Conservation (phyloP, 1,284 basidiomycete genomes). For the Boletus holoroseus region DNA sequence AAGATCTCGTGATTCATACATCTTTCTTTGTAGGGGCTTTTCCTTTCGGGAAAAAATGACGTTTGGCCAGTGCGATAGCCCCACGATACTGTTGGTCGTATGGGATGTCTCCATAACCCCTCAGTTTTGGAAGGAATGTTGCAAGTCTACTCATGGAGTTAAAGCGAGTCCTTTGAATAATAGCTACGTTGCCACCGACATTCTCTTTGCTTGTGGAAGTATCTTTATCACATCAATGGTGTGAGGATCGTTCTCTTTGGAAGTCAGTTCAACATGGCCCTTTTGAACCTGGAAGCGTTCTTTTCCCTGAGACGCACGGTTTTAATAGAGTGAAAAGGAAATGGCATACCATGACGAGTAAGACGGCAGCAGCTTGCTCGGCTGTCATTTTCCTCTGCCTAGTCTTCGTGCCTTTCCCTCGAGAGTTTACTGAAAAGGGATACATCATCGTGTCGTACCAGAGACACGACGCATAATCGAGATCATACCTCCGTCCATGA, state of each 20-base stretch:
- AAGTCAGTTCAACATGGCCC: slow-evolving; percentile 25
- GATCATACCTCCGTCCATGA: slow-evolving; percentile 25
- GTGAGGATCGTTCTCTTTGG: slow-evolving; percentile 17
- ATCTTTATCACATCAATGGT: slow-evolving; percentile 24
- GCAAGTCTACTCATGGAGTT: slow-evolving; percentile 23
- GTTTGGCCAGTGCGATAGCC: slow-evolving; percentile 28
- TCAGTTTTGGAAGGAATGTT: slow-evolving; percentile 29
- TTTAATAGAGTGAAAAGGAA: not conserved
- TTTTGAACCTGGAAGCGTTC: slow-evolving; percentile 23
- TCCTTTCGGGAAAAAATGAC: slow-evolving; percentile 30
- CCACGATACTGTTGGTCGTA: slow-evolving; percentile 29
- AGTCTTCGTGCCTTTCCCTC: slow-evolving; percentile 21
- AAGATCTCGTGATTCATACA: slow-evolving; percentile 10
- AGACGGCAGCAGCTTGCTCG: slow-evolving; percentile 25
- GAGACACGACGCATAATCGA: not conserved
- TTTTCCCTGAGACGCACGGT: not conserved
- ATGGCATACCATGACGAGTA: slow-evolving; percentile 20
- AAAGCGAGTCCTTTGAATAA: not conserved
- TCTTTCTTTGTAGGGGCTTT: slow-evolving; percentile 25
- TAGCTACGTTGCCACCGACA: slow-evolving; percentile 13
- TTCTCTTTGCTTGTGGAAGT: slow-evolving; percentile 26
- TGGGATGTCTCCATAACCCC: slow-evolving; percentile 29
- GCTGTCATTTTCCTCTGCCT: slow-evolving; percentile 23
- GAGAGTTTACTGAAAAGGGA: slow-evolving; percentile 20
- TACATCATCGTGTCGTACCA: not conserved